A percentile compares a stretch with the other conserved stretches of the same genome.
These are phyloP conservation scores for Condylostoma magnum DNA, from an alignment of 169 alveolate species.

Conservation along the genomic window DNA sequence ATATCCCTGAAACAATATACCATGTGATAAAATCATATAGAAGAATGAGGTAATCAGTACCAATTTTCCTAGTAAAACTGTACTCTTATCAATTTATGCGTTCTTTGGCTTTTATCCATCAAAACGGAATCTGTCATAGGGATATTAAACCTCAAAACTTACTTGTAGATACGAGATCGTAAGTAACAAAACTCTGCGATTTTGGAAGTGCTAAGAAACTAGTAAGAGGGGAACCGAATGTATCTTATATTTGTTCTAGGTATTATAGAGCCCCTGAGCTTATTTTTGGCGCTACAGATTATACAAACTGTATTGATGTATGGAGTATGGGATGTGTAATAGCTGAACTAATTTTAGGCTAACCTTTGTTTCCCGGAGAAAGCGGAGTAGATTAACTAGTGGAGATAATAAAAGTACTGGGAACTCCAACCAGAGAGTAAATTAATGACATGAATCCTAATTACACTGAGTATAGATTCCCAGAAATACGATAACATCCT, in stretches of 20 bases:
- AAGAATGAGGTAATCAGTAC: constrained; percentile 87
- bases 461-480: constrained; percentile 64
- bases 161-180: constrained; percentile 91
- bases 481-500: constrained; percentile 59
- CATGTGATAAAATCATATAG: constrained; percentile 89
- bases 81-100: constrained; percentile 94
- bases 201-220: constrained; percentile 98
- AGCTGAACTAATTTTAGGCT: constrained; percentile 93
- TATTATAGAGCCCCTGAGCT: constrained; percentile 99
- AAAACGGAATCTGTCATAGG: constrained; percentile 95
- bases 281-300: constrained; percentile 97
- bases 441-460: constrained; percentile 73
- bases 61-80: constrained; percentile 88
- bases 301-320: constrained; percentile 95
- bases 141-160: constrained; percentile 99
- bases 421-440: constrained; percentile 74
- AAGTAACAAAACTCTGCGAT: constrained; percentile 94
- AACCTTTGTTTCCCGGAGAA: constrained; percentile 96
- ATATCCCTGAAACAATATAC: constrained; percentile 95
- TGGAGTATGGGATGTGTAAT: constrained; percentile 97
- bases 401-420: constrained; percentile 89
- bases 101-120: constrained; percentile 94
- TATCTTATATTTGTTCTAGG: constrained; percentile 95
- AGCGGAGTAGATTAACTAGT: constrained; percentile 95
- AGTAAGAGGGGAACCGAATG: constrained; percentile 92